Percentiles rank a stretch among this genome's conserved stretches.
Conservation (phyloP, 106 monocot genomes). For the Alisma plantagoaquatica region DNA sequence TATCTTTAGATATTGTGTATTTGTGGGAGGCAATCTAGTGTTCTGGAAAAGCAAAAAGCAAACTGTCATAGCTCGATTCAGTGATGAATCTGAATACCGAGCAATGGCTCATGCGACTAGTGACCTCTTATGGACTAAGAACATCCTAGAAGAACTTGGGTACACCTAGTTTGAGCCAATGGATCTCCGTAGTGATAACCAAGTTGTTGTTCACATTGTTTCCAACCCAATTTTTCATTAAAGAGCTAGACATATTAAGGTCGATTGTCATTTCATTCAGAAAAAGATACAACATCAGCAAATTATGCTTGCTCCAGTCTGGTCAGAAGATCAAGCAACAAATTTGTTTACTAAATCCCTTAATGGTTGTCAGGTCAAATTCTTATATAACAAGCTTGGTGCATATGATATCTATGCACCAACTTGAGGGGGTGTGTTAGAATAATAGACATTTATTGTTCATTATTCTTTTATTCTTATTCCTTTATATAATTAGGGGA, state of each 20-base stretch:
- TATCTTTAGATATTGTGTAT: too few species aligned
- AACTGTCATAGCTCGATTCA: neutral
- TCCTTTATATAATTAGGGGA: too few species aligned
- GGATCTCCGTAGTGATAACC: neutral
- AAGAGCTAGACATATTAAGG: neutral
- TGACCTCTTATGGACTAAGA: neutral
- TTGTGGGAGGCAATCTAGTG: neutral
- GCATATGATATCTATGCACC: neutral
- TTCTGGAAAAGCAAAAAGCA: neutral
- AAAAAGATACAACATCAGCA: neutral
- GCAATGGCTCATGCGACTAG: neutral
- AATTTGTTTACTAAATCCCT: neutral
- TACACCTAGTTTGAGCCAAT: neutral
- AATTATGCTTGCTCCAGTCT: neutral
- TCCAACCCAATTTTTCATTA: neutral
- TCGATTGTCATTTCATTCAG: neutral
- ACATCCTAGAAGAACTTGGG: neutral
- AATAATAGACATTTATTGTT: neutral
- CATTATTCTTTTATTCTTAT: too few species aligned
- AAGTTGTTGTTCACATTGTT: neutral
- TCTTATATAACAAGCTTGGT: neutral
- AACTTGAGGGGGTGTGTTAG: neutral
- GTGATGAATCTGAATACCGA: neutral
- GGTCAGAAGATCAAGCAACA: neutral
- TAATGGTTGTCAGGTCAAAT: neutral